Base-by-base conservation (phyloP, 164 flowering plant species). In the Stephania yunnanensis region DNA sequence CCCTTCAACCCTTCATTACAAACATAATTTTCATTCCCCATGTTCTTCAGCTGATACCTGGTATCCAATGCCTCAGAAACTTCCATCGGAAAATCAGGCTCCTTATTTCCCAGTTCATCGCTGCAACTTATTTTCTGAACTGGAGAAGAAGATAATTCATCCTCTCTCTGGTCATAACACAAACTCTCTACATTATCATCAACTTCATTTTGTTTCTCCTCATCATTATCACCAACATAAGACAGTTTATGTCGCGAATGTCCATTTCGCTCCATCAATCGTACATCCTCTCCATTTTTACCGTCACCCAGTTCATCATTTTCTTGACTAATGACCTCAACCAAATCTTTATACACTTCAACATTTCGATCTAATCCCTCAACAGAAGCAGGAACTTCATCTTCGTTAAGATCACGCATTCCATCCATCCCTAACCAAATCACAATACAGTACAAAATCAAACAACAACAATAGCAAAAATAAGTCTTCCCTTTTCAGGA, bases 321-420 rank as follows among this genome's bases (percentile, higher is more conserved):
- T 72, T 53, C 78, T 72, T 45, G 78, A 46, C 55, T 55, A 71
- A 67, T 72, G 50, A 44, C 80, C 10, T 44, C 75, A 79, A 42
- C 29, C 25, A 46, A 72, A 46, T 73, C 77, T 74, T 78, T 80
- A 36, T 50, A 50, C 53, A 46, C 75, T 17, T 36, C 71, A 69
- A 68, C 73, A 70, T 80, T 75, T 71, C 76, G 81, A 70, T 84
- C 80, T 68, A 82, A 71, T 46, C 70, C 75, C 73, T 64, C 71
- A 19, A 15, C 72, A 17, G 61, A 11, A 78, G 68, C 45, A 70
- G 78, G 52, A 5, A 53, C 76, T 25, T 77, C 73, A 31, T 71
- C 73, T 42, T 73, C 71, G 1, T 58, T 31, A 48, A 71, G 63
- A 67, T 76, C 74, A 74, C 42, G 52, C 4, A 61, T 80, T 15